These are phyloP conservation scores for Scheffersomyces segobiensis DNA, from an alignment of 1,139 yeast genomes.

Conservation along the genomic window DNA sequence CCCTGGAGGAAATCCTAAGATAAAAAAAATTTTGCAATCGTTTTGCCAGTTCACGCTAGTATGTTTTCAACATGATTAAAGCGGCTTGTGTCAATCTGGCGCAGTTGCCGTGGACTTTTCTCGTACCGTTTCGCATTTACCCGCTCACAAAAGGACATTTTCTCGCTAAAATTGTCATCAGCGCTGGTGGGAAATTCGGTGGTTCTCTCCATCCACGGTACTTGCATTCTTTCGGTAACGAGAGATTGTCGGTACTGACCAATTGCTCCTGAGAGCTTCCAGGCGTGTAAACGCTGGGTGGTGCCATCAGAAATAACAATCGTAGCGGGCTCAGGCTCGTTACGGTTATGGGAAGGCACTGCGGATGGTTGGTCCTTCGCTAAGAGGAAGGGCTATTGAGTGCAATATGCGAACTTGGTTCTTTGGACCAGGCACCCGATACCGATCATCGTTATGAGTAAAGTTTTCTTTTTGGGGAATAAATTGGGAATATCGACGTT, in stretches of 20 bases:
- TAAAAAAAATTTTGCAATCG: too few relatives aligned
- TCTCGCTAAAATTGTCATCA: constrained; percentile 7
- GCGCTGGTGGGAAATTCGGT: constrained; percentile 86
- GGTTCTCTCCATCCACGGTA: constrained; percentile 58
- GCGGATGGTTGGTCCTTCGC: constrained; percentile 67
- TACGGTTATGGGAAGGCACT: constrained; percentile 64
- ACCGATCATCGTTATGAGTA: constrained; percentile 70
- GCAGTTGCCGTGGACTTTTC: constrained; percentile 37
- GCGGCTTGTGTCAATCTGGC: constrained; percentile 18
- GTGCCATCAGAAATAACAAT: constrained; percentile 64
- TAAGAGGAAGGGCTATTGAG: constrained; percentile 57
- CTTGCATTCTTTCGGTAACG: constrained; percentile 1
- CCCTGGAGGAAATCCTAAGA: too few relatives aligned
- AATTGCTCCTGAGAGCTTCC: constrained; percentile 68
- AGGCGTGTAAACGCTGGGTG: constrained; percentile 74
- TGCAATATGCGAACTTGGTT: constrained; percentile 70
- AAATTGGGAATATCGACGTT: neutral
- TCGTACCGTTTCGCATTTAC: constrained; percentile 66
- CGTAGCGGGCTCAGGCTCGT: constrained; percentile 5
- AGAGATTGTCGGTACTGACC: constrained; percentile 11
- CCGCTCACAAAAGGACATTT: constrained; percentile 53
- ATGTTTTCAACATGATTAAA: too few relatives aligned
- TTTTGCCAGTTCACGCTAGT: too few relatives aligned
- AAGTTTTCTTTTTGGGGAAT: constrained; percentile 24
- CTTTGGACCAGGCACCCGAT: constrained; percentile 59